Percentiles rank a stretch among this genome's conserved stretches.
Conservation (phyloP, 140 eudicot genomes). For the Ambrosia hybrid region DNA sequence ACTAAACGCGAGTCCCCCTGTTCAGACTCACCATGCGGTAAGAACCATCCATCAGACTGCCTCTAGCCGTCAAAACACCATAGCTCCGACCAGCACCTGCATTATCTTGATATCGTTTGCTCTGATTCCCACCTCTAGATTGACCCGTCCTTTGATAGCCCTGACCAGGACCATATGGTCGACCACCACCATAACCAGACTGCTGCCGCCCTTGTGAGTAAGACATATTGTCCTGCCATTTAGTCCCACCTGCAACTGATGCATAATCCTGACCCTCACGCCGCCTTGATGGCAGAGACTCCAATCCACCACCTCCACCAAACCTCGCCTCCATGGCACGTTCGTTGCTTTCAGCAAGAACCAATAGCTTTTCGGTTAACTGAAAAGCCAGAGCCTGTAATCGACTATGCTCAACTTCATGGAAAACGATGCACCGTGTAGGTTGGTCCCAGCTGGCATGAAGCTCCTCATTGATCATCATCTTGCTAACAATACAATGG, state of each 20-base stretch:
- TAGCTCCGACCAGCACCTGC: constrained; percentile 46
- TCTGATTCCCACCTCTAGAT: constrained; percentile 47
- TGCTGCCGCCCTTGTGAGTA: constrained; percentile 65
- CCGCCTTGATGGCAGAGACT: constrained; percentile 57
- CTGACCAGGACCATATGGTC: constrained; percentile 41
- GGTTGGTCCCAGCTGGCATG: constrained; percentile 92
- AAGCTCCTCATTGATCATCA: constrained; percentile 90
- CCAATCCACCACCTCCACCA: constrained; percentile 65
- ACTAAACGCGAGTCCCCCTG: constrained; percentile 54
- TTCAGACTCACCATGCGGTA: constrained; percentile 79
- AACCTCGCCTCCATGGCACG: constrained; percentile 31
- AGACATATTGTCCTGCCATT: constrained; percentile 68
- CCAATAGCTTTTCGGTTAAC: constrained; percentile 63
- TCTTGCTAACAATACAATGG: constrained; percentile 65
- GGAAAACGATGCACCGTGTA: constrained; percentile 63
- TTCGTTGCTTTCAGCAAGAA: constrained; percentile 79
- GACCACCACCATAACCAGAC: constrained; percentile 52
- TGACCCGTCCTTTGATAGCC: constrained; percentile 47
- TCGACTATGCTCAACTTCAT: constrained; percentile 66
- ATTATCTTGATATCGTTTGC: constrained; percentile 45
- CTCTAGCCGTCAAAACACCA: constrained; percentile 48
- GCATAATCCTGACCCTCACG: constrained; percentile 85
- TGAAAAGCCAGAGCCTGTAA: constrained; percentile 73
- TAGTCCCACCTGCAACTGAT: constrained; percentile 53
- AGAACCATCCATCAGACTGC: constrained; percentile 61